These are phyloP conservation scores for Uncinocarpus reesii DNA, from an alignment of 2,329 filamentous ascomycete species.

Conservation along the genomic window DNA sequence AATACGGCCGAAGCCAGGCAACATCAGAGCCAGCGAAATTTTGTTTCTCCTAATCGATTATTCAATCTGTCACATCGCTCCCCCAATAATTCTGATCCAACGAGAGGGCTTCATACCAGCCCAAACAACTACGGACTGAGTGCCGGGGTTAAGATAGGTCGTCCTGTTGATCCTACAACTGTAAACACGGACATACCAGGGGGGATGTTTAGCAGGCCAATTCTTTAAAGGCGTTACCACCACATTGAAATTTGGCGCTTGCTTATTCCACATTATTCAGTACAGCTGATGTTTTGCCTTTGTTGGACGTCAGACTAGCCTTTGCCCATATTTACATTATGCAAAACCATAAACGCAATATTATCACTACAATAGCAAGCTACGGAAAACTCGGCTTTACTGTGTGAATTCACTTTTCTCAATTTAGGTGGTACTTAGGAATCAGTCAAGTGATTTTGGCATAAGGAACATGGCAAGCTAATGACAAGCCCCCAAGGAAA, in stretches of 20 bases:
- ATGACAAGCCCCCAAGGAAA: too few relatives aligned
- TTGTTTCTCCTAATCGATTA: conserved; percentile 9
- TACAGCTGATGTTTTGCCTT: too few relatives aligned
- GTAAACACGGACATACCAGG: neutral
- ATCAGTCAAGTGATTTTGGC: too few relatives aligned
- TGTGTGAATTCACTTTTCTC: too few relatives aligned
- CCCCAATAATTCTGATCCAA: conserved; percentile 3
- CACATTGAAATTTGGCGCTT: neutral
- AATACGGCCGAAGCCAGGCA: neutral
- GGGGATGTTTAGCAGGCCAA: conserved; percentile 8
- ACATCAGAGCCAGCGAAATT: neutral
- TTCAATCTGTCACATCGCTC: conserved; percentile 11
- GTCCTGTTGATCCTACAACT: conserved; percentile 9
- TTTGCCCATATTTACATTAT: too few relatives aligned
- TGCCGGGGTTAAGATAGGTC: conserved; percentile 17
- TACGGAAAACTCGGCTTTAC: too few relatives aligned
- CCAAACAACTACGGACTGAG: conserved; percentile 14
- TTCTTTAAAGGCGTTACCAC: neutral
- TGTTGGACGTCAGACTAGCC: too few relatives aligned
- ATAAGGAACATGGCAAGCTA: too few relatives aligned
- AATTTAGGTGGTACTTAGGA: too few relatives aligned
- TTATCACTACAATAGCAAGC: too few relatives aligned
- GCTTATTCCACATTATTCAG: neutral
- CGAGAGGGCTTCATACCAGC: conserved; percentile 3
- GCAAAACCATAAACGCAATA: too few relatives aligned